Conservation (phyloP, 2,329 filamentous ascomycete genomes). For the Monilinia aucupariae region DNA sequence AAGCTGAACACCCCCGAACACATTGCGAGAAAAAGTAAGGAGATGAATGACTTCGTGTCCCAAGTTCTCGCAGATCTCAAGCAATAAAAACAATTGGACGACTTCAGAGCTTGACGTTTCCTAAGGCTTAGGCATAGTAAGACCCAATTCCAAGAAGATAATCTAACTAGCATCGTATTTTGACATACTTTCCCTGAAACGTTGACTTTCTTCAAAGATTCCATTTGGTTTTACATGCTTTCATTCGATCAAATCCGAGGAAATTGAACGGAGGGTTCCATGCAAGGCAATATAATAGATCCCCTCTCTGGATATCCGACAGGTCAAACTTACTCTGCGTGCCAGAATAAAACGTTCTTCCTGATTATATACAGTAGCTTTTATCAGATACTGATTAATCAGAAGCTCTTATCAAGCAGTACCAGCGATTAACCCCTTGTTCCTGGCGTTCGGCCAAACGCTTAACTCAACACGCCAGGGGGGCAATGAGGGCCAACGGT, state of each 20-base stretch:
- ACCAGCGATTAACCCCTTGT: neutral
- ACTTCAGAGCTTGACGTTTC: neutral
- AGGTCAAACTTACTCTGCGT: neutral
- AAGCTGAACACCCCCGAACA: neutral
- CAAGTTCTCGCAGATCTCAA: neutral
- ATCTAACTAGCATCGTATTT: neutral
- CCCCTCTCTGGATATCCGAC: neutral
- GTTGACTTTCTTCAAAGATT: neutral
- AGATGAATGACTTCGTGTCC: neutral
- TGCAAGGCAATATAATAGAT: neutral
- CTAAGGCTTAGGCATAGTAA: neutral
- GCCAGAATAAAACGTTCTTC: neutral
- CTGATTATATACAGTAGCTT: neutral
- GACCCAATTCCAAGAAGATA: neutral
- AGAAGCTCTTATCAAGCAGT: conserved; percentile 1
- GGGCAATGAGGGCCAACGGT: neutral
- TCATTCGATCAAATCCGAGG: neutral
- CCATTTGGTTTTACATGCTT: neutral
- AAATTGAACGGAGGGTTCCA: neutral
- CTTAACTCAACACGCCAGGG: neutral
- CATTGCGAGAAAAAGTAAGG: neutral
- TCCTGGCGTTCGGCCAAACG: neutral
- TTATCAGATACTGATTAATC: neutral
- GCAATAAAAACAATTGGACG: neutral
- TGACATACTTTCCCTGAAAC: neutral